phyloP scores from a whole-genome alignment of 805 yeast species.

The Osmozyma mogii region DNA sequence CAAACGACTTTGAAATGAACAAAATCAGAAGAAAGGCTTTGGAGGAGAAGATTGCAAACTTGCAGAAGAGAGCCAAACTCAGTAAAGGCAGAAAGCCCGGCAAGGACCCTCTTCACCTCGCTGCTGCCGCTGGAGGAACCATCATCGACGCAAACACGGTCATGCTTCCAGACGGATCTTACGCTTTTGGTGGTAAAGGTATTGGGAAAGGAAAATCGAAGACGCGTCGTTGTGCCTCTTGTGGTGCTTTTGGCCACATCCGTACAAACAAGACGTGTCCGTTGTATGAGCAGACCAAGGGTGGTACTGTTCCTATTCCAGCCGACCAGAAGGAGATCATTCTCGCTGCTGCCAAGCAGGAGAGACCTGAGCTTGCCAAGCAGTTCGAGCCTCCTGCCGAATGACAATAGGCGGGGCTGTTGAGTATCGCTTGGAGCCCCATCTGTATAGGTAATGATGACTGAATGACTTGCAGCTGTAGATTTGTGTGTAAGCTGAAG shows the following conservation, averaged over 20 bases:
- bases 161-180: slow-evolving; percentile 35
- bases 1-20: slow-evolving; percentile 80
- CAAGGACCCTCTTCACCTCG: slow-evolving; percentile 29
- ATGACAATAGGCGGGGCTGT: background rate
- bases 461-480: too few species aligned
- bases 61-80: slow-evolving; percentile 64
- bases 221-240: slow-evolving; percentile 82
- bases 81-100: slow-evolving; percentile 27
- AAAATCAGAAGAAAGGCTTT: slow-evolving; percentile 66
- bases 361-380: background rate
- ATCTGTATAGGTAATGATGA: too few species aligned
- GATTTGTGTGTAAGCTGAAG: too few species aligned
- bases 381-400: background rate
- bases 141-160: slow-evolving; percentile 37
- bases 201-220: slow-evolving; percentile 66
- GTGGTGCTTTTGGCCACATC: slow-evolving; percentile 94
- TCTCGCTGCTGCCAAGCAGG: slow-evolving; percentile 8
- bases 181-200: slow-evolving; percentile 54
- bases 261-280: slow-evolving; percentile 89
- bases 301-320: slow-evolving; percentile 17
- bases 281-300: slow-evolving; percentile 44
- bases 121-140: slow-evolving; percentile 37
- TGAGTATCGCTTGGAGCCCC: background rate
- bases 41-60: slow-evolving; percentile 75
- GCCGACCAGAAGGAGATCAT: slow-evolving; percentile 14